Evolutionary conservation across 148 eudicot genomes (phyloP).

Genomic region (Euryodendron excelsum): DNA sequence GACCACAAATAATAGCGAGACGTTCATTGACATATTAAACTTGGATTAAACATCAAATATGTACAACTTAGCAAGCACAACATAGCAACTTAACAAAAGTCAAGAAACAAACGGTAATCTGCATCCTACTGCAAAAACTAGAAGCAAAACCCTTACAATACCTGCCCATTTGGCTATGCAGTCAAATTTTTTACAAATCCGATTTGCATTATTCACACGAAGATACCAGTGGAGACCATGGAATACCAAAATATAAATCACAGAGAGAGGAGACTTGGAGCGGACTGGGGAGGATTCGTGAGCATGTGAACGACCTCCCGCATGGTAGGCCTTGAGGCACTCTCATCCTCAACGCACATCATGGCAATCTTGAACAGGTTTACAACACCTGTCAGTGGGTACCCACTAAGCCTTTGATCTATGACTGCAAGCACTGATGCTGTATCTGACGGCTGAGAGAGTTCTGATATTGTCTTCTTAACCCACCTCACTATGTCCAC

Average conservation of each 20-base stretch:
- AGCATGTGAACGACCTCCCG: conserved; percentile 90
- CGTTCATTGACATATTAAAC: no score
- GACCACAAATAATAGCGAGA: no score
- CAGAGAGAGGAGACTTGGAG: conserved; percentile 17
- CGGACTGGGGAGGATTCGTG: conserved; percentile 57
- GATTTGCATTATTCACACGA: conserved; percentile 8
- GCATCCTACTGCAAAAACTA: no score
- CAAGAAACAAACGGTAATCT: no score
- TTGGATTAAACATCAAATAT: no score
- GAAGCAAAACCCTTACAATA: no score
- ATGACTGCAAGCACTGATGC: conserved; percentile 74
- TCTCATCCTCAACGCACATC: conserved; percentile 84
- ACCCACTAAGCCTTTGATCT: conserved; percentile 68
- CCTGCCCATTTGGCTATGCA: not conserved
- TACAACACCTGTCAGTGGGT: conserved; percentile 52
- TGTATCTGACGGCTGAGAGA: conserved; percentile 60
- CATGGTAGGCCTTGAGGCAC: conserved; percentile 76
- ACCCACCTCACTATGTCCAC: conserved; percentile 98
- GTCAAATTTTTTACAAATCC: conserved; percentile 1
- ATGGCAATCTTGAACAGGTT: conserved; percentile 87
- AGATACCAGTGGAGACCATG: not conserved
- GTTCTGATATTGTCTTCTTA: conserved; percentile 54
- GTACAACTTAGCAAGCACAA: no score
- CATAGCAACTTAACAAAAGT: no score
- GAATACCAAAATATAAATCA: not conserved